Evolutionary conservation across 345 rosid species (phyloP).

Genomic region (Eucalyptus sp.): DNA sequence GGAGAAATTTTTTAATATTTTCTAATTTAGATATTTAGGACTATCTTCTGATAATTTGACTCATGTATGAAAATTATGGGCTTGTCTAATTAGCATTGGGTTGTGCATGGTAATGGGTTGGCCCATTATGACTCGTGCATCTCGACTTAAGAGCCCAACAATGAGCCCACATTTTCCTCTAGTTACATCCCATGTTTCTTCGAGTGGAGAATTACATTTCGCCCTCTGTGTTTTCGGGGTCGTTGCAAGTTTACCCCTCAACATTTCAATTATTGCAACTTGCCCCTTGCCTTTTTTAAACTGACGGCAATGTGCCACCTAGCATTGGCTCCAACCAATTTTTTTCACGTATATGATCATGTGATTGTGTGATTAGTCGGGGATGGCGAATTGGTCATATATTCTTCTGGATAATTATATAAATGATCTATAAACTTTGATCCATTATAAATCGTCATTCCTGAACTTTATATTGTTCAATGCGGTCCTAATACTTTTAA

Average conservation of each 20-base stretch:
- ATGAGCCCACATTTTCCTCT: not conserved
- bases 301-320: not conserved
- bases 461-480: rapidly evolving
- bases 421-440: not conserved
- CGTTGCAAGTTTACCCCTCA: not conserved
- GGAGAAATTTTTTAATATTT: not conserved
- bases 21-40: not conserved
- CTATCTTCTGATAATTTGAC: not conserved
- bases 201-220: not conserved
- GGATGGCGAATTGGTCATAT: not conserved
- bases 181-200: not conserved
- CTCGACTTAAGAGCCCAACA: not conserved
- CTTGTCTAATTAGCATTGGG: not conserved
- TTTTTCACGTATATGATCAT: not conserved
- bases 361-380: not conserved
- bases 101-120: not conserved
- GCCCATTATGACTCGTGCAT: not conserved
- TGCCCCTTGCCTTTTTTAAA: not conserved
- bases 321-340: not conserved
- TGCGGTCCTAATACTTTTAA: not conserved
- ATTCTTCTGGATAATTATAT: not conserved
- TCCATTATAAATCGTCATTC: not conserved
- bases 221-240: not conserved
- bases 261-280: not conserved
- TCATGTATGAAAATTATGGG: not conserved